These are phyloP conservation scores for Fraxinus xanthoxyloides DNA, from an alignment of 305 asterid genomes.

Conservation along the genomic window DNA sequence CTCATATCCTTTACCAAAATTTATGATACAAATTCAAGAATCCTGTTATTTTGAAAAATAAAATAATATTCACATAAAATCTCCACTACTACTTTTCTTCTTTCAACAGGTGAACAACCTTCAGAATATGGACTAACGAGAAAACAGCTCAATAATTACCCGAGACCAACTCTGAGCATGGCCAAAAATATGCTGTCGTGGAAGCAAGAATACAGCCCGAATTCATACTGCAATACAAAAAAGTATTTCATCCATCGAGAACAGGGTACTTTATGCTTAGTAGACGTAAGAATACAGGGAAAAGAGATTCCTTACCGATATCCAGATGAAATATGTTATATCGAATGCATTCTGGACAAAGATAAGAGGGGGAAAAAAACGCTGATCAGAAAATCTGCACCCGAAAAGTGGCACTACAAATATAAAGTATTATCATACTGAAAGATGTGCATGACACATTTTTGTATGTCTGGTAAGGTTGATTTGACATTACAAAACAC, in stretches of 20 bases:
- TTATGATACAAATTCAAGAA: neutral
- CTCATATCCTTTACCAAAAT: neutral
- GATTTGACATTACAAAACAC: neutral
- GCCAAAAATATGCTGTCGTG: conserved; percentile 55
- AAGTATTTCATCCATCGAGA: neutral
- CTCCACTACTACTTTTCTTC: neutral
- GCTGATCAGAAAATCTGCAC: neutral
- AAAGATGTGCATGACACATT: neutral
- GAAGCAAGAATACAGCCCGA: conserved; percentile 82
- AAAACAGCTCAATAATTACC: conserved; percentile 40
- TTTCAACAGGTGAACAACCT: neutral
- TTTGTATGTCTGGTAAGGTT: neutral
- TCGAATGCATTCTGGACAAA: conserved; percentile 83
- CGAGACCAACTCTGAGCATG: conserved; percentile 58
- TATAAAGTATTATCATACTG: neutral
- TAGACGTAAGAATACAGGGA: neutral
- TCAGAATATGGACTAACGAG: neutral
- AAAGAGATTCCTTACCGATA: conserved; percentile 49
- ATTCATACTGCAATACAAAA: conserved; percentile 66
- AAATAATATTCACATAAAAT: no score
- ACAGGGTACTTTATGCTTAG: neutral
- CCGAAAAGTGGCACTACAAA: neutral
- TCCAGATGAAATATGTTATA: conserved; percentile 93
- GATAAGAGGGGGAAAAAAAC: neutral
- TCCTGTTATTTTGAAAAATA: neutral